Conservation (phyloP, 768 basidiomycete species). For the Agaricus blazei region DNA sequence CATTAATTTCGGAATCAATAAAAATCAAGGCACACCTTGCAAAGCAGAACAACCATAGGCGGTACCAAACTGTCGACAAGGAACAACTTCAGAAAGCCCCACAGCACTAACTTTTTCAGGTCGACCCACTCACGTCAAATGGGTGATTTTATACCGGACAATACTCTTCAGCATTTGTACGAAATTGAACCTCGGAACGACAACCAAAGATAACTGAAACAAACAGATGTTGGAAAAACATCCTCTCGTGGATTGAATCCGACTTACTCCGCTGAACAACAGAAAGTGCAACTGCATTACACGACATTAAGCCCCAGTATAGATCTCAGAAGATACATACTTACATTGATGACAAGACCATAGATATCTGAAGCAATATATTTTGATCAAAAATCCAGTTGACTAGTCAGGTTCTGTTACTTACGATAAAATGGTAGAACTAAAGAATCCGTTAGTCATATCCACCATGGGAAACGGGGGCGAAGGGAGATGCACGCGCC, state of each 20-base stretch:
- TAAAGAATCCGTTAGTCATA: constrained; percentile 16
- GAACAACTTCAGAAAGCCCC: neutral
- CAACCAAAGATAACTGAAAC: constrained; percentile 46
- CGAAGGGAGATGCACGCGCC: constrained; percentile 29
- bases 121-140: constrained; percentile 36
- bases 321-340: constrained; percentile 10
- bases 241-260: neutral
- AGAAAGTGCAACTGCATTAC: constrained; percentile 46
- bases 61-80: constrained; percentile 43
- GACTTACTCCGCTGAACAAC: constrained; percentile 49
- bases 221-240: neutral
- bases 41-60: constrained; percentile 50
- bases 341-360: constrained; percentile 55
- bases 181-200: constrained; percentile 61
- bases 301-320: neutral
- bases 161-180: constrained; percentile 59
- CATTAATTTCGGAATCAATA: neutral
- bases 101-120: too few species aligned
- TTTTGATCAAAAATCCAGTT: too few species aligned
- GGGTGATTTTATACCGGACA: constrained; percentile 48
- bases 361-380: constrained; percentile 45
- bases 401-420: constrained; percentile 14
- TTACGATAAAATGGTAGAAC: constrained; percentile 61
- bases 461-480: neutral
- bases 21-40: constrained; percentile 35